Evolutionary conservation across 1,139 yeast species (phyloP).

Genomic region (Magnusiomyces fungicola): DNA sequence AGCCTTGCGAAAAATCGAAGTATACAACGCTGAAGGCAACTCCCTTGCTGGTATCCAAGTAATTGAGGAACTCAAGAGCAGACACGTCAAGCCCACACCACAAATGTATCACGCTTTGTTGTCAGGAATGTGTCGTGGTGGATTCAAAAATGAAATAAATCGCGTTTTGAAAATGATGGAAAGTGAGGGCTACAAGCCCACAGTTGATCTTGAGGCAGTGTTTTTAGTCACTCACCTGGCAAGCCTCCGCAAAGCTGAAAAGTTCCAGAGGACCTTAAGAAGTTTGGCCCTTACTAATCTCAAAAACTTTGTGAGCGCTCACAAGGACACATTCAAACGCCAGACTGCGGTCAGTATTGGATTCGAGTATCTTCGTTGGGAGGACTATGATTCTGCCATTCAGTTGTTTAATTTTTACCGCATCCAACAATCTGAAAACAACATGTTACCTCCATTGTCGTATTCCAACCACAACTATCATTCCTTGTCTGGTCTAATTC

Average conservation of each 20-base stretch:
- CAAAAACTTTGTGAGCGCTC: conserved; percentile 7
- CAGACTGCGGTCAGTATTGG: conserved; percentile 9
- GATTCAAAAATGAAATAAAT: conserved; percentile 8
- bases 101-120: conserved; percentile 10
- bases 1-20: conserved; percentile 11
- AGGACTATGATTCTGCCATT: conserved; percentile 10
- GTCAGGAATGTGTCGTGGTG: conserved; percentile 11
- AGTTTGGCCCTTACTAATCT: conserved; percentile 5
- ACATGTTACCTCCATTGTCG: background rate
- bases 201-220: conserved; percentile 6
- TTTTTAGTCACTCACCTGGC: conserved; percentile 10
- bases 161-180: conserved; percentile 10
- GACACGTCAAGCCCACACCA: conserved; percentile 8
- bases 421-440: background rate
- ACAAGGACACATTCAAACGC: conserved; percentile 6
- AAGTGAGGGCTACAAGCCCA: conserved; percentile 11
- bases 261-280: conserved; percentile 2
- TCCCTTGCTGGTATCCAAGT: conserved; percentile 4
- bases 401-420: conserved; percentile 10
- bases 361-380: conserved; percentile 9
- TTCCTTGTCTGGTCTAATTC: background rate
- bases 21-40: background rate
- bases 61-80: conserved; percentile 5
- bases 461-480: background rate
- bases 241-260: background rate